A percentile compares a stretch with the other conserved stretches of the same genome.
Conservation (phyloP, 352 stramenopile species). For the Phytophthora rubi region DNA sequence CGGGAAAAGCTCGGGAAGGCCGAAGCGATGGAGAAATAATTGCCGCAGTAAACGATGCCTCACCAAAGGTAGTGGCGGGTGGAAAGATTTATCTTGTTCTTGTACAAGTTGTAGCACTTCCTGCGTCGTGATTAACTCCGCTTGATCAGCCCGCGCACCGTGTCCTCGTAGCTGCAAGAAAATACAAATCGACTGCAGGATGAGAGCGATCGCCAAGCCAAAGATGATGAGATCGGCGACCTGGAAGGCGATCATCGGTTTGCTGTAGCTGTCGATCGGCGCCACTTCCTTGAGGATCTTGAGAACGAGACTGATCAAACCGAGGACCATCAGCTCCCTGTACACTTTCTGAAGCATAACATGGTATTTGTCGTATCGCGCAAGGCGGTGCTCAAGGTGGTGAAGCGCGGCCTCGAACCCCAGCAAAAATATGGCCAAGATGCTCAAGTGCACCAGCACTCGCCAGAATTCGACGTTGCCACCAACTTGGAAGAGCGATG, state of each 20-base stretch:
- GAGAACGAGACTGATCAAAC: slow-evolving; percentile 50
- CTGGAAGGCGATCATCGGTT: slow-evolving; percentile 53
- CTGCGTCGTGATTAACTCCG: slow-evolving; percentile 48
- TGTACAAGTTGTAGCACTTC: slow-evolving; percentile 19
- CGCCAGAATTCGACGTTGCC: slow-evolving; percentile 63
- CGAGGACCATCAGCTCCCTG: slow-evolving; percentile 64
- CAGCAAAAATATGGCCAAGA: slow-evolving; percentile 53
- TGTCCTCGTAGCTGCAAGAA: slow-evolving; percentile 44
- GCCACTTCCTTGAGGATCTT: slow-evolving; percentile 55
- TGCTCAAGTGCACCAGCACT: slow-evolving; percentile 50
- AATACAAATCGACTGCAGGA: slow-evolving; percentile 49
- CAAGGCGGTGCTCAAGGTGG: slow-evolving; percentile 41
- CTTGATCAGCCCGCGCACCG: slow-evolving; percentile 32
- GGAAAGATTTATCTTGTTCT: background rate
- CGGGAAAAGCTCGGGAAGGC: slow-evolving; percentile 57
- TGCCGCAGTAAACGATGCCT: slow-evolving; percentile 45
- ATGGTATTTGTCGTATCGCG: slow-evolving; percentile 60
- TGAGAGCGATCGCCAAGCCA: slow-evolving; percentile 51
- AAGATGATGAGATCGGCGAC: slow-evolving; percentile 62
- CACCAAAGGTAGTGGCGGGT: slow-evolving; percentile 3
- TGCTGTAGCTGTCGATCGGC: slow-evolving; percentile 28
- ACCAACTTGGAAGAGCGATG: slow-evolving; percentile 62
- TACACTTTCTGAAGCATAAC: slow-evolving; percentile 72
- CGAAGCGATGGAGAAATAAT: slow-evolving; percentile 51
- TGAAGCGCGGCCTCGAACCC: slow-evolving; percentile 53